Evolutionary conservation across 2,329 filamentous ascomycete species (phyloP).

Genomic region (Talaromyces pinophilus): DNA sequence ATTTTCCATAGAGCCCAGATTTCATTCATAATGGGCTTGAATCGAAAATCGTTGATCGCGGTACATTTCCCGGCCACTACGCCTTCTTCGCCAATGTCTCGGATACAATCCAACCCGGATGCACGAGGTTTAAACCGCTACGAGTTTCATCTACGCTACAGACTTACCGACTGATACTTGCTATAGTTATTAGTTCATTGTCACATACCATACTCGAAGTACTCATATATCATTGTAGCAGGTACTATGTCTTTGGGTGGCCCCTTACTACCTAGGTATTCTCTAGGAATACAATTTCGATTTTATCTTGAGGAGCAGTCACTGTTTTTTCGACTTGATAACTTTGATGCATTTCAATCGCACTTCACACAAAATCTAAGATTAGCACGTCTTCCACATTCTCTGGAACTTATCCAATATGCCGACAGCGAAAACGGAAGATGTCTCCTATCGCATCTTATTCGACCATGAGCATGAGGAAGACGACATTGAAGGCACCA

Average conservation of each 20-base stretch:
- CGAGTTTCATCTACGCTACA: conserved; percentile 1
- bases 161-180: background rate
- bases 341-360: background rate
- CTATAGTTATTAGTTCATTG: background rate
- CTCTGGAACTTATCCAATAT: background rate
- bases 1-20: background rate
- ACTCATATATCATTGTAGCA: background rate
- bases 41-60: background rate
- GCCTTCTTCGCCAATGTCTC: background rate
- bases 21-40: background rate
- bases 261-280: background rate
- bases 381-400: background rate
- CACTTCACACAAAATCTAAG: background rate
- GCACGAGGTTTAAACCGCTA: background rate
- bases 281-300: background rate
- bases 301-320: background rate
- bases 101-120: background rate
- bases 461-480: conserved; percentile 9
- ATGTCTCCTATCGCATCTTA: conserved; percentile 4
- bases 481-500: conserved; percentile 6
- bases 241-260: background rate
- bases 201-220: background rate
- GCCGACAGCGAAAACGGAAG: background rate
- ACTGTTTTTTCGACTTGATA: background rate
- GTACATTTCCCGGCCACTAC: background rate